Conservation (phyloP, 768 basidiomycete genomes). For the Leccinellum albellum region DNA sequence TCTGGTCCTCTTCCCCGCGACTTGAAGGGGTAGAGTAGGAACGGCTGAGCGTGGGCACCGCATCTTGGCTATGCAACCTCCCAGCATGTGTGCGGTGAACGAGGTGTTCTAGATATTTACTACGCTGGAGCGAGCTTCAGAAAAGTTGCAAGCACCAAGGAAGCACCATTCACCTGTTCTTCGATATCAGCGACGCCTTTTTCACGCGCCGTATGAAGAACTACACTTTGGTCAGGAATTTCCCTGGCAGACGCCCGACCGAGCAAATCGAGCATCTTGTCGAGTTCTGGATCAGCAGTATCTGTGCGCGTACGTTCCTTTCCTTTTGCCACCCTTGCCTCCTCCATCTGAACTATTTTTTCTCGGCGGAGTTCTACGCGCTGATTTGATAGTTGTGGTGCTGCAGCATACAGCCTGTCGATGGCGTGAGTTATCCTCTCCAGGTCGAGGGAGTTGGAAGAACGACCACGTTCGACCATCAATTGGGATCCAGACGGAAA, state of each 20-base stretch:
- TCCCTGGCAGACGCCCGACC: conserved; percentile 68
- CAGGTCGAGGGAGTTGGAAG: conserved; percentile 63
- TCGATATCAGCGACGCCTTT: conserved; percentile 49
- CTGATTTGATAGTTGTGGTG: conserved; percentile 89
- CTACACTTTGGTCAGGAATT: conserved; percentile 65
- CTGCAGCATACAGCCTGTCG: conserved; percentile 78
- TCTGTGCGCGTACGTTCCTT: conserved; percentile 42
- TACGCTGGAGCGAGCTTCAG: conserved; percentile 43
- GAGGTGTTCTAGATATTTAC: conserved; percentile 73
- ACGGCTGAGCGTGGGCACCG: conserved; percentile 40
- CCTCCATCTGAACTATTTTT: conserved; percentile 71
- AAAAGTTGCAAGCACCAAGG: neutral
- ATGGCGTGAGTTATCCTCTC: conserved; percentile 86
- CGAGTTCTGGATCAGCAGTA: conserved; percentile 46
- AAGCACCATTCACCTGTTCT: conserved; percentile 51
- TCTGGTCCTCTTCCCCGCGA: neutral
- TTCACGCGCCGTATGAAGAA: conserved; percentile 60
- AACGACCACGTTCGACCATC: neutral
- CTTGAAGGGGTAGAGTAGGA: conserved; percentile 27
- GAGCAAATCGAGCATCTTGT: conserved; percentile 67
- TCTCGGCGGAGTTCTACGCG: conserved; percentile 81
- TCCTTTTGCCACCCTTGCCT: conserved; percentile 52
- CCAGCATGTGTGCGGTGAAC: conserved; percentile 68
- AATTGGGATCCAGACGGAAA: neutral
- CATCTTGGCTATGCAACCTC: conserved; percentile 78